Evolutionary conservation across 2,329 filamentous ascomycete species (phyloP).

Genomic region (Coniochaeta prunicola): DNA sequence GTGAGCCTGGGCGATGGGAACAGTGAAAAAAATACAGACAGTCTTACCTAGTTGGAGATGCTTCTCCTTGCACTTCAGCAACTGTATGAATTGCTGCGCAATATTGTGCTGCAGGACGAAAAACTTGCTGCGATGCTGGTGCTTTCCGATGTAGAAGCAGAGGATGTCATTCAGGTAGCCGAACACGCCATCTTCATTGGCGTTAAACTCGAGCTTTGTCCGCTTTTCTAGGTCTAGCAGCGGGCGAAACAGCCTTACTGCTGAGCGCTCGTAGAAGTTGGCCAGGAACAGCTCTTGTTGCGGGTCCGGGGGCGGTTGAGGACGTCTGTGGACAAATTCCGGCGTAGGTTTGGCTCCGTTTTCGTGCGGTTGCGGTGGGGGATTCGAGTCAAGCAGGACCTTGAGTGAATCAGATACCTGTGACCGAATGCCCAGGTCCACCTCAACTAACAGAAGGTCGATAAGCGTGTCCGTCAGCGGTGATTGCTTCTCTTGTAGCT

Average conservation of each 20-base stretch:
- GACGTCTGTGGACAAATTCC: constrained; percentile 38
- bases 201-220: constrained; percentile 62
- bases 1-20: neutral
- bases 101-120: constrained; percentile 80
- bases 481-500: constrained; percentile 78
- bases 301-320: constrained; percentile 48
- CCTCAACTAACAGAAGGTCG: constrained; percentile 82
- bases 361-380: constrained; percentile 44
- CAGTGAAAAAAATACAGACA: neutral
- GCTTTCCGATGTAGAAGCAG: constrained; percentile 88
- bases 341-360: constrained; percentile 41
- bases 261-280: constrained; percentile 84
- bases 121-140: constrained; percentile 77
- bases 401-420: constrained; percentile 95
- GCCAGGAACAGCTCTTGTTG: constrained; percentile 82
- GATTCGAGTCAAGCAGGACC: constrained; percentile 73
- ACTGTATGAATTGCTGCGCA: constrained; percentile 70
- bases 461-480: constrained; percentile 89
- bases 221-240: constrained; percentile 71
- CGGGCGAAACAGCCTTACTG: constrained; percentile 78
- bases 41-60: constrained; percentile 78
- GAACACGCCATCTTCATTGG: constrained; percentile 84
- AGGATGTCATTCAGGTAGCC: constrained; percentile 88
- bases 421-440: constrained; percentile 88
- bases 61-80: constrained; percentile 80